phyloP scores from a whole-genome alignment of 164 flowering plant species.

The Kingdonia uniflora region DNA sequence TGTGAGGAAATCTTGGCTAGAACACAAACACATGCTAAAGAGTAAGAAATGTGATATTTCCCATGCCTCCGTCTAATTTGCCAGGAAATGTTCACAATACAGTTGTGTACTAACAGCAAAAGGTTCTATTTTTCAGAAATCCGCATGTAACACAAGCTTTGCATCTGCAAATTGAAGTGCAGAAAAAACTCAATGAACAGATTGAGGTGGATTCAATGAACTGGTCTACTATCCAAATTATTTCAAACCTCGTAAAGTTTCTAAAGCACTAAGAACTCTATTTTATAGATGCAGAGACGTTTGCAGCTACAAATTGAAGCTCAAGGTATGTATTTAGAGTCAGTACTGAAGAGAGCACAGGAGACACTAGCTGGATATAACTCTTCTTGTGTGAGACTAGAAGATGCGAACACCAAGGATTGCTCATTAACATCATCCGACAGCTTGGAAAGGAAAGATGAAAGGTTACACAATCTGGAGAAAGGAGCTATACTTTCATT shows the following conservation, averaged over 20 bases:
- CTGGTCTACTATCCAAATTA: too few relatives aligned
- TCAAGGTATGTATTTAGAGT: slow-evolving; percentile 73
- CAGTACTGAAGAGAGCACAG: slow-evolving; percentile 78
- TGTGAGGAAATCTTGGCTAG: not conserved
- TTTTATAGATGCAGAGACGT: slow-evolving; percentile 62
- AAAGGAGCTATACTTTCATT: slow-evolving; percentile 18
- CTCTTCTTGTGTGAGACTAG: too few relatives aligned
- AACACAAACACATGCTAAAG: not conserved
- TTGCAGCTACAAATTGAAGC: slow-evolving; percentile 81
- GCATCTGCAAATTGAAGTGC: slow-evolving; percentile 93
- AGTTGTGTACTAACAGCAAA: too few relatives aligned
- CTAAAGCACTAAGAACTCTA: too few relatives aligned
- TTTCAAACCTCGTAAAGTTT: too few relatives aligned
- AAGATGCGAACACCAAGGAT: too few relatives aligned
- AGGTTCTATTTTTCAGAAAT: not conserved
- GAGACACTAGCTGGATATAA: slow-evolving; percentile 43
- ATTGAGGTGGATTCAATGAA: slow-evolving; percentile 49
- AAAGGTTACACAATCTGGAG: slow-evolving; percentile 16
- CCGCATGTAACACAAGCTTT: slow-evolving; percentile 55
- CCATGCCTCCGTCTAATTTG: too few relatives aligned
- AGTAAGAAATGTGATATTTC: not conserved
- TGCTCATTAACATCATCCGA: not conserved
- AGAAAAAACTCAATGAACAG: slow-evolving; percentile 83
- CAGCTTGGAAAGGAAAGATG: slow-evolving; percentile 38
- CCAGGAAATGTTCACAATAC: too few relatives aligned